These are phyloP conservation scores for Blumeria hordei DNA, from an alignment of 2,329 filamentous ascomycete genomes.

Conservation along the genomic window DNA sequence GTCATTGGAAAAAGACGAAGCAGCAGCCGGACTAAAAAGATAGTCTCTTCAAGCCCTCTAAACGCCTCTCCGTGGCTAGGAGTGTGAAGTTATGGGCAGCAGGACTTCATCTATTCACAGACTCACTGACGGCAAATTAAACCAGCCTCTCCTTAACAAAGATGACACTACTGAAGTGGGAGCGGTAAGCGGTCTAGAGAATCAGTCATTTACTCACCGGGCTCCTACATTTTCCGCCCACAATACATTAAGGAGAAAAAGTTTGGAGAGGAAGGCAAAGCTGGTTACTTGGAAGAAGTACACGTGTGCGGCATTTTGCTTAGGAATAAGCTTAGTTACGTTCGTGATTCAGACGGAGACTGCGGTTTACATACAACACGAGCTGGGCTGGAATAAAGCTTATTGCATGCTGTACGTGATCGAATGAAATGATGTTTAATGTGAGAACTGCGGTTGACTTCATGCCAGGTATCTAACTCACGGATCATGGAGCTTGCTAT, in stretches of 20 bases:
- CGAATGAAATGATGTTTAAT: neutral
- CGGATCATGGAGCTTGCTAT: slow-evolving; percentile 76
- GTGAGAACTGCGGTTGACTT: neutral
- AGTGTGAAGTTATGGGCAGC: slow-evolving; percentile 11
- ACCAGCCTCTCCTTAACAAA: slow-evolving; percentile 16
- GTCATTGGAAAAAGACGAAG: neutral
- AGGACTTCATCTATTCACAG: slow-evolving; percentile 19
- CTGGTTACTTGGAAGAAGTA: slow-evolving; percentile 59
- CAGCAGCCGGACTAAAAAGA: neutral
- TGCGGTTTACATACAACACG: slow-evolving; percentile 79
- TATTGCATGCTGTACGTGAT: slow-evolving; percentile 77
- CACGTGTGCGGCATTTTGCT: slow-evolving; percentile 63
- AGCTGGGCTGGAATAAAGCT: slow-evolving; percentile 89
- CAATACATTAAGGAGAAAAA: slow-evolving; percentile 54
- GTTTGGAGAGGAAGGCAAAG: slow-evolving; percentile 39
- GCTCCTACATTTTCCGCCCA: slow-evolving; percentile 24
- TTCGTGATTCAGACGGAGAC: slow-evolving; percentile 94
- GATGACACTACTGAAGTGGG: slow-evolving; percentile 11
- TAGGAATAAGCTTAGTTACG: slow-evolving; percentile 58
- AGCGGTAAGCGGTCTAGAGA: slow-evolving; percentile 12
- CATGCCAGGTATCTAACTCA: slow-evolving; percentile 54
- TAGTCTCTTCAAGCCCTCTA: too few species aligned
- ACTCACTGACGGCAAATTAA: slow-evolving; percentile 17
- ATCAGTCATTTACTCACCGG: slow-evolving; percentile 6
- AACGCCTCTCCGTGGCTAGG: too few species aligned